phyloP scores from a whole-genome alignment of 306 rosid species.

The Prosopis cineraria region DNA sequence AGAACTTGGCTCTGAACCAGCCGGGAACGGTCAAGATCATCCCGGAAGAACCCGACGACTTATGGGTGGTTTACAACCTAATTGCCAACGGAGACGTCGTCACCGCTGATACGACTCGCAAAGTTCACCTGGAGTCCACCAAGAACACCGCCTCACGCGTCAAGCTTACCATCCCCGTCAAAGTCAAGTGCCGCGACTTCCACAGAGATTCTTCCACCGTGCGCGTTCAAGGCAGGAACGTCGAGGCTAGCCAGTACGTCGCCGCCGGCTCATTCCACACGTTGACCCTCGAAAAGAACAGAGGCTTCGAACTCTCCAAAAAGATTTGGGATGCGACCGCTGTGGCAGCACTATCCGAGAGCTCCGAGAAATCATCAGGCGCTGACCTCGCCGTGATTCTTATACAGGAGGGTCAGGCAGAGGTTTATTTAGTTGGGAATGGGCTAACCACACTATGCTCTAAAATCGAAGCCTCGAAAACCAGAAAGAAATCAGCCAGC shows the following conservation, averaged over 20 bases:
- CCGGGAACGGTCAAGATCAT: constrained; percentile 36
- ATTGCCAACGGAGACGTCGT: constrained; percentile 42
- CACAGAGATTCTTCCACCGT: constrained; percentile 43
- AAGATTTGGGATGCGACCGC: constrained; percentile 19
- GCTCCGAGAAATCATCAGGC: neutral
- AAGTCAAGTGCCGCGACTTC: constrained; percentile 39
- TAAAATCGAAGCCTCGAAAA: neutral
- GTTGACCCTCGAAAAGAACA: constrained; percentile 35
- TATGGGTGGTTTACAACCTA: constrained; percentile 45
- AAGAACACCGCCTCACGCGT: constrained; percentile 38
- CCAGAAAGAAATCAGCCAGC: neutral
- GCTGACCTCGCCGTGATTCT: constrained; percentile 27
- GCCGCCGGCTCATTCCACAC: constrained; percentile 40
- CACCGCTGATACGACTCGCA: constrained; percentile 44
- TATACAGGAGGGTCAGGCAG: constrained; percentile 23
- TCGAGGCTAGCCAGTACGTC: constrained; percentile 19
- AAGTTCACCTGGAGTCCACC: constrained; percentile 36
- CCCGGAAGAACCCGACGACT: constrained; percentile 43
- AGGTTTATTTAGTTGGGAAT: constrained; percentile 33
- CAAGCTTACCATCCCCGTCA: constrained; percentile 35
- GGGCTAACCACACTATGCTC: constrained; percentile 26
- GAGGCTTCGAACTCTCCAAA: constrained; percentile 34
- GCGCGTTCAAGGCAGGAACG: constrained; percentile 40
- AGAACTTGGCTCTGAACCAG: constrained; percentile 33
- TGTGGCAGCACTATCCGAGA: constrained; percentile 16